phyloP scores from a whole-genome alignment of 805 yeast genomes.

The baker's yeast (Saccharomyces cerevisiae) region DNA sequence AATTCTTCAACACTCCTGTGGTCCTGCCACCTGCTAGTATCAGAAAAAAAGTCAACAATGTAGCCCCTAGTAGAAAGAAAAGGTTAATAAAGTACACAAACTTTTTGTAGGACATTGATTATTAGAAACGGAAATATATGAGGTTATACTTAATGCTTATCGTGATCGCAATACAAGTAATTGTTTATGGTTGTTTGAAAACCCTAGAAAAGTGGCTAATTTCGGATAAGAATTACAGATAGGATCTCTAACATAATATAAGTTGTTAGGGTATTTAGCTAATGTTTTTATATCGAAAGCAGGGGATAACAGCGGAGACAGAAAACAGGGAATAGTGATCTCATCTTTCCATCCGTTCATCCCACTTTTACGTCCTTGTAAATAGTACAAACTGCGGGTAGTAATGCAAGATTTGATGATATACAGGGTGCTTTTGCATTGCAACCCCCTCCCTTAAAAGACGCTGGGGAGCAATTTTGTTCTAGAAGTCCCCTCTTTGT shows the following conservation, averaged over 20 bases:
- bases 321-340: neutral
- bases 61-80: slow-evolving; percentile 36
- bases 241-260: neutral
- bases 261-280: neutral
- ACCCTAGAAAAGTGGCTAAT: neutral
- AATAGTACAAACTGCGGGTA: neutral
- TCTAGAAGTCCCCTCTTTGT: neutral
- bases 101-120: neutral
- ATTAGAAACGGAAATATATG: neutral
- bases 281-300: neutral
- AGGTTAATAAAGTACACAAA: neutral
- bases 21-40: slow-evolving; percentile 55
- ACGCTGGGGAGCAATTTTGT: neutral
- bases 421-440: neutral
- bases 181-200: neutral
- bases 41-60: slow-evolving; percentile 48
- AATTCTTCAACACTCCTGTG: slow-evolving; percentile 45
- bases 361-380: neutral
- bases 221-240: neutral
- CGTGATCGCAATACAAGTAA: neutral
- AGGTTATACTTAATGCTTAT: neutral
- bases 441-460: neutral
- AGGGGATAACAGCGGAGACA: neutral
- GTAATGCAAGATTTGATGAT: neutral
- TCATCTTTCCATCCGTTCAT: neutral